phyloP scores from a whole-genome alignment of 139 green algal species.

The Zygnema circumcarinatum region DNA sequence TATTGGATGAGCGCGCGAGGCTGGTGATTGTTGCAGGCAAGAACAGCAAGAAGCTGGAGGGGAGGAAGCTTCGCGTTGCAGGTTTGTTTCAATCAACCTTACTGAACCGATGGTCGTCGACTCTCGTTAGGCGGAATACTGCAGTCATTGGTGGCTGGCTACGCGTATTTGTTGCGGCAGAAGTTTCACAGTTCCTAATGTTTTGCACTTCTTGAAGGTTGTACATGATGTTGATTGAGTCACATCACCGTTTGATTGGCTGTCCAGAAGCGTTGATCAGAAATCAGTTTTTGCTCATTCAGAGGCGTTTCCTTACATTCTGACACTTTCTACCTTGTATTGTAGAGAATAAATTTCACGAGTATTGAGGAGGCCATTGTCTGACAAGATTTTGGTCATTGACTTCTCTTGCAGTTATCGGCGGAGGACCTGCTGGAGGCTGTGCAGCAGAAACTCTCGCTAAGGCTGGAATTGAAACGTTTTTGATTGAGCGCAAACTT shows the following conservation, averaged over 20 bases:
- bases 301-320: too few species aligned
- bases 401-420: constrained; percentile 85
- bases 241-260: too few species aligned
- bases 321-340: too few species aligned
- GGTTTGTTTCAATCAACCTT: constrained; percentile 10
- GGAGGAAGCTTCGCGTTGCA: constrained; percentile 53
- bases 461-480: constrained; percentile 91
- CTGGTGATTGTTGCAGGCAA: constrained; percentile 34
- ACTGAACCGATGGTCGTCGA: not conserved
- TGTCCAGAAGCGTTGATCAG: too few species aligned
- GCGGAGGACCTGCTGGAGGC: constrained; percentile 91
- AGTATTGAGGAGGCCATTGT: too few species aligned
- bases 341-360: too few species aligned
- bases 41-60: constrained; percentile 53
- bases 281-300: too few species aligned
- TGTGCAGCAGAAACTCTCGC: constrained; percentile 95
- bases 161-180: not conserved
- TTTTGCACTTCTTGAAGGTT: too few species aligned
- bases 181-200: too few species aligned
- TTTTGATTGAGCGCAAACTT: constrained; percentile 96
- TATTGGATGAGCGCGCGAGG: not conserved
- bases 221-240: too few species aligned
- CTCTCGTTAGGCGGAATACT: not conserved
- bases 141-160: not conserved
- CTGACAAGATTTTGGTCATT: too few species aligned